phyloP scores from a whole-genome alignment of 257 asterid genomes.

The Capsicum chinense region DNA sequence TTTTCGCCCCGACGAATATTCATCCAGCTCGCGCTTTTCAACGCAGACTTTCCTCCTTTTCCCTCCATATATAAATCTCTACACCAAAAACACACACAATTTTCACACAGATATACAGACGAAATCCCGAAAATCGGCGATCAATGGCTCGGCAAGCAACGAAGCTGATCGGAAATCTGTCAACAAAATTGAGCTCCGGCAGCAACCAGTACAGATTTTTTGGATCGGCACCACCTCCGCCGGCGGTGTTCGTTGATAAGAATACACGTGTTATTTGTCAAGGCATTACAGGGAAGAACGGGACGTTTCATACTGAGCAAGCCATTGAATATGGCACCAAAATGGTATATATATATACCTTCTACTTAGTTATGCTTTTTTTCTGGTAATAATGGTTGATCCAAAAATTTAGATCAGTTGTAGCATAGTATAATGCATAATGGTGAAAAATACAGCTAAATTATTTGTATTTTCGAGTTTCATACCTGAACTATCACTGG shows the following conservation, averaged over 20 bases:
- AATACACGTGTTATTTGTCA: conserved; percentile 96
- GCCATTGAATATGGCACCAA: conserved; percentile 96
- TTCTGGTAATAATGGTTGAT: neutral
- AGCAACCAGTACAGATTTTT: conserved; percentile 61
- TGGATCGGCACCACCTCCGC: conserved; percentile 83
- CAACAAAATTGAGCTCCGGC: conserved; percentile 47
- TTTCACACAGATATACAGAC: no score
- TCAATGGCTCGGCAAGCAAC: conserved; percentile 72
- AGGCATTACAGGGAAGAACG: conserved; percentile 95
- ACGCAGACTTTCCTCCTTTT: no score
- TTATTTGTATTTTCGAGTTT: no score
- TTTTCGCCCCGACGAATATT: no score
- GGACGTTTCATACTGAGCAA: conserved; percentile 92
- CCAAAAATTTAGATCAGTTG: neutral
- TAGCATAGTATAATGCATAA: neutral
- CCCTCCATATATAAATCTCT: no score
- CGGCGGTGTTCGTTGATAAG: conserved; percentile 92
- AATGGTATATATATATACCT: conserved; percentile 51
- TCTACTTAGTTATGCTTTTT: neutral
- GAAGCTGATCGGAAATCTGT: conserved; percentile 60
- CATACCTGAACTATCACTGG: conserved; percentile 38
- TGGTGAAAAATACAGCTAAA: no score
- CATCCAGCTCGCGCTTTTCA: no score
- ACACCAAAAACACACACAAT: no score
- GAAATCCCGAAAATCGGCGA: no score